A percentile compares a stretch with the other conserved stretches of the same genome.
Evolutionary conservation across 2,329 filamentous ascomycete genomes (phyloP).

Genomic region (Pleomassaria siparia): DNA sequence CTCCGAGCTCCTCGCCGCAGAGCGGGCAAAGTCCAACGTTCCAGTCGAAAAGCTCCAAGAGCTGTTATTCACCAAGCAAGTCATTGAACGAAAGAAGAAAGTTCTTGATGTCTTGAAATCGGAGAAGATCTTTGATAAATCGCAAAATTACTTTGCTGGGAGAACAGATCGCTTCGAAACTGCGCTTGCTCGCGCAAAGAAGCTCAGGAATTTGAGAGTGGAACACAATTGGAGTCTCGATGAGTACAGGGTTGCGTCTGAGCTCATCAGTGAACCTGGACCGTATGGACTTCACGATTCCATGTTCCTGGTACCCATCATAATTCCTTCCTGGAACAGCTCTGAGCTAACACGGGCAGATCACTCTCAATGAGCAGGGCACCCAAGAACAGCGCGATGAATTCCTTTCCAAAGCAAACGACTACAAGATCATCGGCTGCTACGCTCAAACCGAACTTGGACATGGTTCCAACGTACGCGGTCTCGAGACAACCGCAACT

Average conservation of each 20-base stretch:
- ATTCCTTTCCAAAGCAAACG: conserved; percentile 68
- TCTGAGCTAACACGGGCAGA: conserved; percentile 41
- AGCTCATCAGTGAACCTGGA: conserved; percentile 71
- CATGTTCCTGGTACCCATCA: conserved; percentile 62
- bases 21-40: conserved; percentile 68
- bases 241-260: conserved; percentile 65
- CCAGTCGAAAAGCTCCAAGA: conserved; percentile 67
- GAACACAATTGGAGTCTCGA: conserved; percentile 68
- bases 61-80: conserved; percentile 69
- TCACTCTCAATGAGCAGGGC: conserved; percentile 70
- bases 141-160: conserved; percentile 74
- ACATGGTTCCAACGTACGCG: conserved; percentile 69
- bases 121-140: conserved; percentile 76
- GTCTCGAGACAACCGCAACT: conserved; percentile 69
- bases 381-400: conserved; percentile 72
- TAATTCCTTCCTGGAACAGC: not conserved
- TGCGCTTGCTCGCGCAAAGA: conserved; percentile 70
- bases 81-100: conserved; percentile 60
- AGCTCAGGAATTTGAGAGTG: conserved; percentile 64
- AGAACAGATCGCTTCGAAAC: conserved; percentile 69
- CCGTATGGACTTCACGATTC: conserved; percentile 72
- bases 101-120: conserved; percentile 66
- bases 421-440: conserved; percentile 74
- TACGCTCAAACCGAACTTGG: conserved; percentile 82
- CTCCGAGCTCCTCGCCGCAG: conserved; percentile 66